A percentile compares a stretch with the other conserved stretches of the same genome.
Conservation (phyloP, 257 asterid genomes). For the Anisodus acutangulus region DNA sequence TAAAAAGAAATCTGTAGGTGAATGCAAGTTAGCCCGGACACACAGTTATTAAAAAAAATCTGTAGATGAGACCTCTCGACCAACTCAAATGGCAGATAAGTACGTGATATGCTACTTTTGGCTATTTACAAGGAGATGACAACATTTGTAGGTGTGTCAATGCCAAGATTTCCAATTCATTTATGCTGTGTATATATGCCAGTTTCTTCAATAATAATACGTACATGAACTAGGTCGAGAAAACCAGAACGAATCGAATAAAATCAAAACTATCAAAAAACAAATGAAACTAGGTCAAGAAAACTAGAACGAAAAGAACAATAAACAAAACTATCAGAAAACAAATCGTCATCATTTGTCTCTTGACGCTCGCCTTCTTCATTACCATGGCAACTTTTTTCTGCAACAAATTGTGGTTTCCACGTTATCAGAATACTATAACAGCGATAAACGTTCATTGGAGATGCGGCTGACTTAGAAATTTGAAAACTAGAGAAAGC, state of each 20-base stretch:
- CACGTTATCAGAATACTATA: background rate
- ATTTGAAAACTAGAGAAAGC: background rate
- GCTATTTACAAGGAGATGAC: background rate
- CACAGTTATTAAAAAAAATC: too few species aligned
- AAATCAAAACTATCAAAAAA: background rate
- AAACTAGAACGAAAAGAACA: slow-evolving; percentile 81
- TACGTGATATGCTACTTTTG: background rate
- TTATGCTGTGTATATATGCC: background rate
- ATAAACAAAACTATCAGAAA: slow-evolving; percentile 78
- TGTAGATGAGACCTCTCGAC: too few species aligned
- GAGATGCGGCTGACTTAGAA: background rate
- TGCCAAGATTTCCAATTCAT: slow-evolving; percentile 4
- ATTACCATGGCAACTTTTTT: slow-evolving; percentile 88
- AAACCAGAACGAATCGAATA: slow-evolving; percentile 9
- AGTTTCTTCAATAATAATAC: slow-evolving; percentile 19
- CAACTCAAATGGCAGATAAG: too few species aligned
- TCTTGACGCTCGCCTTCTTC: slow-evolving; percentile 96
- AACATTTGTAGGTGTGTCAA: background rate
- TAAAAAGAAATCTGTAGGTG: too few species aligned
- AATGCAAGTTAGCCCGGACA: too few species aligned
- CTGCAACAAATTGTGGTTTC: slow-evolving; percentile 47
- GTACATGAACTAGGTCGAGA: slow-evolving; percentile 2
- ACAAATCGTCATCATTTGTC: slow-evolving; percentile 88
- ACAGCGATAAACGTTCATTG: too few species aligned
- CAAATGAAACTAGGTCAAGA: slow-evolving; percentile 56